Conservation (phyloP, 2,329 filamentous ascomycete species). For the Exophiala aquamarina region DNA sequence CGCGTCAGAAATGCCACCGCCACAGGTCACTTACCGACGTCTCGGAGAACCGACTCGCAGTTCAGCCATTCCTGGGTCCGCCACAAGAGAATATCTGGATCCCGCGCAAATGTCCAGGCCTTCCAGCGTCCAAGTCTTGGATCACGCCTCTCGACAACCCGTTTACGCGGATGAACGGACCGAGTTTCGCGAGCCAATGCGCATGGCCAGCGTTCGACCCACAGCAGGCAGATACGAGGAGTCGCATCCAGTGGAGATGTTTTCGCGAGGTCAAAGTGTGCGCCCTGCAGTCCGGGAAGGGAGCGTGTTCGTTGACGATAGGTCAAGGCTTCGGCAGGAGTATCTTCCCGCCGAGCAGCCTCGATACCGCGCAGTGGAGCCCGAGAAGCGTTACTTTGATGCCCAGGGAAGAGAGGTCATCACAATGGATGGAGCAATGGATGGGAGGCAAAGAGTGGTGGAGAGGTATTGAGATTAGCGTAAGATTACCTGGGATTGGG, state of each 20-base stretch:
- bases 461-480: constrained; percentile 25
- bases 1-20: constrained; percentile 46
- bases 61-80: constrained; percentile 9
- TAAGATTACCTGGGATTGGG: background rate
- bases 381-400: constrained; percentile 23
- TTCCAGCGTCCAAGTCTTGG: constrained; percentile 42
- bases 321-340: constrained; percentile 15
- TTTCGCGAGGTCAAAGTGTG: constrained; percentile 43
- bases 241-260: constrained; percentile 33
- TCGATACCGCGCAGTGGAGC: constrained; percentile 26
- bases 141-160: constrained; percentile 38
- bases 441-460: constrained; percentile 19
- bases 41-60: constrained; percentile 38
- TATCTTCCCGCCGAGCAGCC: constrained; percentile 24
- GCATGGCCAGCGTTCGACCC: constrained; percentile 61
- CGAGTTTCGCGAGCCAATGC: constrained; percentile 57
- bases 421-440: constrained; percentile 15
- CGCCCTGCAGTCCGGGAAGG: constrained; percentile 43
- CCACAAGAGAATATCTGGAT: constrained; percentile 30
- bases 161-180: constrained; percentile 65
- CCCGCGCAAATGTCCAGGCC: constrained; percentile 33
- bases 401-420: constrained; percentile 25
- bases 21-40: constrained; percentile 41
- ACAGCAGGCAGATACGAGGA: constrained; percentile 46
- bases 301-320: constrained; percentile 36